Percentiles rank a stretch among this genome's conserved stretches.
Conservation (phyloP, 192 early-diverging fungal species). For the Linnemannia zychae region DNA sequence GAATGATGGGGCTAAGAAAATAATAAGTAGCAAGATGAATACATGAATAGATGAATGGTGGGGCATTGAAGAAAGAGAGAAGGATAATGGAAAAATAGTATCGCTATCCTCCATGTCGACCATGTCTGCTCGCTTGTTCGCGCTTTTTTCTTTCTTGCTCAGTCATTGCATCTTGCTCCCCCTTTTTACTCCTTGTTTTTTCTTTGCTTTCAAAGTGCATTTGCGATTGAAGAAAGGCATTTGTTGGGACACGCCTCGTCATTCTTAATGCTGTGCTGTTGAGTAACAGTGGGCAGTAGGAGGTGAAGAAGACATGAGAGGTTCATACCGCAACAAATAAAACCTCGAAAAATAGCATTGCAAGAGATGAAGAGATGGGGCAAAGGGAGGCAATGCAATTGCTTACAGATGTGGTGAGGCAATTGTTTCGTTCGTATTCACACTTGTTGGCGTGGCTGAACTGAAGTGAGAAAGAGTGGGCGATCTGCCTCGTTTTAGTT, state of each 20-base stretch:
- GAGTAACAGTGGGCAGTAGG: not conserved
- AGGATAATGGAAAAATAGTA: not conserved
- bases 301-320: too few species aligned
- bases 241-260: not conserved
- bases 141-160: not conserved
- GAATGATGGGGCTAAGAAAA: not conserved
- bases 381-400: not conserved
- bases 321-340: too few species aligned
- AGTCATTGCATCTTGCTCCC: not conserved
- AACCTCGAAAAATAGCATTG: not conserved
- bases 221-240: not conserved
- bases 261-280: not conserved
- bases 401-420: too few species aligned
- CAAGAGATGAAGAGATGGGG: not conserved
- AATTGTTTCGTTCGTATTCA: too few species aligned
- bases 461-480: not conserved
- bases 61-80: not conserved
- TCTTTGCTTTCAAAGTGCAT: too few species aligned
- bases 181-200: constrained; percentile 2
- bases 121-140: not conserved
- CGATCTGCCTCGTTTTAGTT: not conserved
- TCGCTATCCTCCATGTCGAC: not conserved
- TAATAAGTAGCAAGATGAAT: not conserved
- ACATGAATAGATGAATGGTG: not conserved
- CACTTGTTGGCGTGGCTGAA: not conserved